A percentile compares a stretch with the other conserved stretches of the same genome.
Conservation (phyloP, 352 stramenopile species). For the Elongisporangium prolatum region DNA sequence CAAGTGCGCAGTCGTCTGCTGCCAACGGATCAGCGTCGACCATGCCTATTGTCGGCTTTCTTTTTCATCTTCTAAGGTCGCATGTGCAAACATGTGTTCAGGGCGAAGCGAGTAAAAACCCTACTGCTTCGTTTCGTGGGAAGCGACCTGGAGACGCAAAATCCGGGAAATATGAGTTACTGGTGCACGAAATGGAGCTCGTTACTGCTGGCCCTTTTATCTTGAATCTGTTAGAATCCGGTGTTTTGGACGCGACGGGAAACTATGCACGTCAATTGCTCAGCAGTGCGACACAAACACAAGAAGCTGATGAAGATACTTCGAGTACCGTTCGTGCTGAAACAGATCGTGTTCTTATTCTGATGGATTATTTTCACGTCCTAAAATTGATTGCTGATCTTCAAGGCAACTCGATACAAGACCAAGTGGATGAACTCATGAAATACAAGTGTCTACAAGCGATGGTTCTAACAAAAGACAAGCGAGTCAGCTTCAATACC, state of each 20-base stretch:
- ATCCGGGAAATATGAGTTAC: constrained; percentile 4
- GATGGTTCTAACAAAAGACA: neutral
- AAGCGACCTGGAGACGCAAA: neutral
- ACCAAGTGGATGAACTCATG: neutral
- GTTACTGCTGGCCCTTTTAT: constrained; percentile 7
- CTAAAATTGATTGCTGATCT: neutral
- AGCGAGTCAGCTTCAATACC: neutral
- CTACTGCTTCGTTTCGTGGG: neutral
- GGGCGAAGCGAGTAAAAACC: neutral
- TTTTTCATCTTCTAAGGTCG: neutral
- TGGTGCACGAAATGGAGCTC: constrained; percentile 5
- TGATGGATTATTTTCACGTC: neutral
- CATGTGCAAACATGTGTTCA: neutral
- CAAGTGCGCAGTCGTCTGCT: neutral
- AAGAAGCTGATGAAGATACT: neutral
- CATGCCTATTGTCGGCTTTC: neutral
- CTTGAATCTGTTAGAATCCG: constrained; percentile 1
- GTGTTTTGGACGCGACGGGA: constrained; percentile 8
- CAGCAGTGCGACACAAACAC: constrained; percentile 1
- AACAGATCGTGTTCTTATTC: neutral
- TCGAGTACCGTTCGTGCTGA: neutral
- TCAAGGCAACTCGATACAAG: neutral
- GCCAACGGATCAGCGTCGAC: neutral
- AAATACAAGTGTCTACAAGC: neutral
- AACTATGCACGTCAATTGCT: constrained; percentile 12